These are phyloP conservation scores for Phytophthora pisi DNA, from an alignment of 352 stramenopile species.

Conservation along the genomic window DNA sequence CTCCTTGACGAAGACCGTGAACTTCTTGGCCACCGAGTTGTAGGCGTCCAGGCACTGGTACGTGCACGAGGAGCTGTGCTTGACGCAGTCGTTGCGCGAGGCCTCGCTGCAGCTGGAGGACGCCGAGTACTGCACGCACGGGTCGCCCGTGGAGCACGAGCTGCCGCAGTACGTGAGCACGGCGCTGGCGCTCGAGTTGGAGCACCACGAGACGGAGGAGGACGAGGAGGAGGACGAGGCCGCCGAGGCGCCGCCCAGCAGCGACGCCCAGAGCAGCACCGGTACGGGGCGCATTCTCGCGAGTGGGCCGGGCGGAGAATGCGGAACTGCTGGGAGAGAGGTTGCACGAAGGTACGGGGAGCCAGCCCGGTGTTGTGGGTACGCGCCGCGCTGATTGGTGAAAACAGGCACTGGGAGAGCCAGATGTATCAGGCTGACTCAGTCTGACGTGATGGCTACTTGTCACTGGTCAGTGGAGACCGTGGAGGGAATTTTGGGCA, in stretches of 20 bases:
- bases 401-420: background rate
- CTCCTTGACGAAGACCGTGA: constrained; percentile 78
- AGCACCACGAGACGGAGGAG: constrained; percentile 50
- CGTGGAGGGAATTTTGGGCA: background rate
- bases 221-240: constrained; percentile 32
- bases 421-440: background rate
- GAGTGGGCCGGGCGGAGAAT: constrained; percentile 8
- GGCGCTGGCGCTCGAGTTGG: constrained; percentile 40
- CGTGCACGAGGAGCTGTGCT: constrained; percentile 51
- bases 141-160: constrained; percentile 40
- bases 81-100: constrained; percentile 57
- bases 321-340: constrained; percentile 10
- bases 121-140: constrained; percentile 67
- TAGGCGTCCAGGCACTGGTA: constrained; percentile 76
- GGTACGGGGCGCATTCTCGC: constrained; percentile 19
- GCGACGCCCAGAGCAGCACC: constrained; percentile 7
- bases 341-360: constrained; percentile 28
- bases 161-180: constrained; percentile 60
- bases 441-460: background rate
- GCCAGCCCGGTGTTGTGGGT: constrained; percentile 13
- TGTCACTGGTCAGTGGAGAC: background rate
- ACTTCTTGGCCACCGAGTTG: constrained; percentile 50
- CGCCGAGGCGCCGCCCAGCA: constrained; percentile 18
- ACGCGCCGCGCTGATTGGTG: background rate
- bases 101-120: constrained; percentile 51